phyloP scores from a whole-genome alignment of 2,329 filamentous ascomycete genomes.

The Xylariaceae sp. region DNA sequence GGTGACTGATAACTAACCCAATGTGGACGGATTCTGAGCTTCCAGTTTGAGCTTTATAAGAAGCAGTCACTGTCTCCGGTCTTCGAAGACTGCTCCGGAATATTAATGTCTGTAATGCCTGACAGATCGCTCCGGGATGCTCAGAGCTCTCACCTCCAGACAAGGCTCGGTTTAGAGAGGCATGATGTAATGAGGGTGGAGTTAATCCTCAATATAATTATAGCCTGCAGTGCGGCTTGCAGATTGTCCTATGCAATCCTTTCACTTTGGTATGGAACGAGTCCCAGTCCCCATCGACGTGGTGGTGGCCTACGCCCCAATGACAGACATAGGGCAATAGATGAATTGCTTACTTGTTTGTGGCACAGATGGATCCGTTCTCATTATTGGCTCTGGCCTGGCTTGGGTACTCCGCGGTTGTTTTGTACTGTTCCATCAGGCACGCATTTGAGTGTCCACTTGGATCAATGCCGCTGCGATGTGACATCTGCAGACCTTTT shows the following conservation, averaged over 20 bases:
- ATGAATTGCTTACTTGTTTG: neutral
- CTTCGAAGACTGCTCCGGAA: constrained; percentile 11
- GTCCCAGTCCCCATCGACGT: neutral
- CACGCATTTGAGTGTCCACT: constrained; percentile 4
- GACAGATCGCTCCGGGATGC: neutral
- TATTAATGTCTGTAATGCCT: neutral
- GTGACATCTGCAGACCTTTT: neutral
- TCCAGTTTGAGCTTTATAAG: neutral
- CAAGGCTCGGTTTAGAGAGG: neutral
- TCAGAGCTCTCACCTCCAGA: constrained; percentile 5
- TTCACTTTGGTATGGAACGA: neutral
- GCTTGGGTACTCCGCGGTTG: neutral
- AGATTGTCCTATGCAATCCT: neutral
- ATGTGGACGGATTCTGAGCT: neutral
- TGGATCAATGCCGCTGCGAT: constrained; percentile 7
- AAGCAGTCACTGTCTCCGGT: neutral
- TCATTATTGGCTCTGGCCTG: neutral
- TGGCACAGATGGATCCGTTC: neutral
- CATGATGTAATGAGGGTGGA: constrained; percentile 13
- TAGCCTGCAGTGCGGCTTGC: constrained; percentile 12
- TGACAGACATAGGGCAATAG: no score
- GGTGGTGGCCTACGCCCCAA: neutral
- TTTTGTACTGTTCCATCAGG: neutral
- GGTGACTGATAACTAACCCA: neutral
- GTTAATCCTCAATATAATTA: constrained; percentile 10